These are phyloP conservation scores for Talaromyces sp. DNA, from an alignment of 2,329 filamentous ascomycete genomes.

Conservation along the genomic window DNA sequence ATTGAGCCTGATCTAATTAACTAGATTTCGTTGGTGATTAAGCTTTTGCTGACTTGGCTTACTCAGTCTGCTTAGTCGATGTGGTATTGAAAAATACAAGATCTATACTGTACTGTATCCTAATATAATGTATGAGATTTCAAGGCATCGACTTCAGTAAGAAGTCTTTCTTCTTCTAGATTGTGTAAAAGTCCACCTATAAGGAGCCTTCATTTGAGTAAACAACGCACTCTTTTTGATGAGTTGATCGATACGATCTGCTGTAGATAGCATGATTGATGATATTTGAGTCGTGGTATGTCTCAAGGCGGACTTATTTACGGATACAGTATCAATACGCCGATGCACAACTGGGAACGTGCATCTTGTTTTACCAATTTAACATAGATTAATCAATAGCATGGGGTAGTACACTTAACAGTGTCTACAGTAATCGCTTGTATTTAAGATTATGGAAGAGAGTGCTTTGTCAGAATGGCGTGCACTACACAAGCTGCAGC, in stretches of 20 bases:
- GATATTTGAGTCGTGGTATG: not conserved
- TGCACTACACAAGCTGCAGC: not conserved
- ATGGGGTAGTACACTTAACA: not conserved
- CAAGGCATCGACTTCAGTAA: not conserved
- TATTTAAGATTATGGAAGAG: not conserved
- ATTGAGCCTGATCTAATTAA: not conserved
- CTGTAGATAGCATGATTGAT: not conserved
- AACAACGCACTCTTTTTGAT: not conserved
- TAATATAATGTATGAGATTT: not conserved
- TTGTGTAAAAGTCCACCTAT: too few species aligned
- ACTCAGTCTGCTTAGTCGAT: not conserved
- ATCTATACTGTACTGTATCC: not conserved
- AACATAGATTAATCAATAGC: not conserved
- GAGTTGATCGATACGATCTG: not conserved
- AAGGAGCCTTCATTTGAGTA: not conserved
- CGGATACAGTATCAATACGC: not conserved
- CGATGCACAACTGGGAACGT: not conserved
- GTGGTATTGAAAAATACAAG: not conserved
- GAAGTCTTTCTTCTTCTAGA: not conserved
- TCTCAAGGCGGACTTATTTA: not conserved
- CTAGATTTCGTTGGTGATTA: not conserved
- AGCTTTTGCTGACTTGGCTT: not conserved
- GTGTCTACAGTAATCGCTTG: not conserved
- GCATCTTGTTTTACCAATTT: not conserved
- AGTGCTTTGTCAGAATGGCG: not conserved